Percentiles rank a stretch among this genome's conserved stretches.
Conservation (phyloP, 805 yeast genomes). For the Peterozyma toletana region DNA sequence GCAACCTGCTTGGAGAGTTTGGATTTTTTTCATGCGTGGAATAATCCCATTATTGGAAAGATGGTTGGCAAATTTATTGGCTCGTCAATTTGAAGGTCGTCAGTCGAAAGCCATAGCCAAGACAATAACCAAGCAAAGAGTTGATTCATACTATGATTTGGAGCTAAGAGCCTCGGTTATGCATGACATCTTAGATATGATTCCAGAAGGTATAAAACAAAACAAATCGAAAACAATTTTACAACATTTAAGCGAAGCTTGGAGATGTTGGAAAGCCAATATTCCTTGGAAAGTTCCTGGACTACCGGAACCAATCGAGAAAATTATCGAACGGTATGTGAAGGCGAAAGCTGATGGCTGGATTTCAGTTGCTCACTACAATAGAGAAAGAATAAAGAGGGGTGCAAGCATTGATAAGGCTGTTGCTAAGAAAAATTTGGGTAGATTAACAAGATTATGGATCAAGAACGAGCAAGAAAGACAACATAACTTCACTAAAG, state of each 20-base stretch:
- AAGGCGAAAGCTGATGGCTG: slow-evolving; percentile 96
- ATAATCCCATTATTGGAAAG: slow-evolving; percentile 85
- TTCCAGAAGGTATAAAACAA: slow-evolving; percentile 89
- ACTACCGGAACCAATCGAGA: slow-evolving; percentile 82
- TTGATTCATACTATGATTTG: slow-evolving; percentile 90
- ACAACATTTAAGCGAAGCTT: slow-evolving; percentile 94
- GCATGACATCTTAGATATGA: slow-evolving; percentile 95
- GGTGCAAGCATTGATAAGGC: slow-evolving; percentile 96
- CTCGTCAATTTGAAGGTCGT: slow-evolving; percentile 95
- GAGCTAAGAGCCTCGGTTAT: slow-evolving; percentile 91
- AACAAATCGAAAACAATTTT: slow-evolving; percentile 79
- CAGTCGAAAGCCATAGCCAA: slow-evolving; percentile 87
- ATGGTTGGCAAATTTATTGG: slow-evolving; percentile 87
- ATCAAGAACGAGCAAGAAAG: slow-evolving; percentile 86
- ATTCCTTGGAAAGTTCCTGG: slow-evolving; percentile 98
- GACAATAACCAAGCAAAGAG: slow-evolving; percentile 90
- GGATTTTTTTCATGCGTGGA: slow-evolving; percentile 91
- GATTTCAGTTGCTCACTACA: slow-evolving; percentile 89
- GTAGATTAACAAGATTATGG: slow-evolving; percentile 89
- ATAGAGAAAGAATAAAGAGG: slow-evolving; percentile 77
- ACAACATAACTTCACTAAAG: slow-evolving; percentile 69
- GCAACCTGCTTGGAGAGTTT: slow-evolving; percentile 98
- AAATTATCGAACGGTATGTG: slow-evolving; percentile 80
- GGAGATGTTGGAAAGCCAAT: slow-evolving; percentile 99
- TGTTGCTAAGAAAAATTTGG: slow-evolving; percentile 87